These are phyloP conservation scores for Piromyces finnis DNA, from an alignment of 192 early-diverging fungal genomes.

Conservation along the genomic window DNA sequence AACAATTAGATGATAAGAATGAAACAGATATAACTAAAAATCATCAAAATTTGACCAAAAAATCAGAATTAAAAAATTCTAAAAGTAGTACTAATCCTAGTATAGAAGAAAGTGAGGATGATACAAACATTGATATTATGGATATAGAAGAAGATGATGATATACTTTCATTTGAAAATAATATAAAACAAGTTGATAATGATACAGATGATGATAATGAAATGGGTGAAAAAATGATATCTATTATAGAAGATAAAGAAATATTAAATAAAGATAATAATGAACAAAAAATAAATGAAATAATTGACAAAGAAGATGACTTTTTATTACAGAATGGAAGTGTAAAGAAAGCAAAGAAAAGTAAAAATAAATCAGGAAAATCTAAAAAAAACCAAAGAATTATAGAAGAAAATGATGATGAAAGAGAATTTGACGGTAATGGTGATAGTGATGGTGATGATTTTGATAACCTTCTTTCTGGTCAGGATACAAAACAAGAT, in stretches of 20 bases:
- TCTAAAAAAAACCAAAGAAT: not conserved
- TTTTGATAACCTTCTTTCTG: not conserved
- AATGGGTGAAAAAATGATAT: not conserved
- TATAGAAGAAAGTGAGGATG: not conserved
- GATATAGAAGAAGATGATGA: too few relatives aligned
- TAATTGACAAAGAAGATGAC: too few relatives aligned
- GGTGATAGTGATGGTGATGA: not conserved
- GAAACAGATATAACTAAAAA: not conserved
- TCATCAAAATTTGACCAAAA: not conserved
- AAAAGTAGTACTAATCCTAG: not conserved
- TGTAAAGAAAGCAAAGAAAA: not conserved
- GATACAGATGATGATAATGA: not conserved
- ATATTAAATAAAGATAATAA: too few relatives aligned
- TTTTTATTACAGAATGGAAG: too few relatives aligned
- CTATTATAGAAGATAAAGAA: too few relatives aligned
- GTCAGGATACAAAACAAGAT: too few relatives aligned
- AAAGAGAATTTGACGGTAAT: not conserved
- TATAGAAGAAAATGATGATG: not conserved
- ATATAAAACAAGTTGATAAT: not conserved
- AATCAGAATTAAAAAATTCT: not conserved
- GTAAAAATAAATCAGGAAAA: constrained; percentile 1
- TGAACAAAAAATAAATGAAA: too few relatives aligned
- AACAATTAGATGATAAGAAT: not conserved
- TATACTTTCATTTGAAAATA: not conserved
- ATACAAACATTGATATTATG: not conserved